A percentile compares a stretch with the other conserved stretches of the same genome.
phyloP scores from a whole-genome alignment of 1,284 basidiomycete species.

The Ganoderma leucocontextum region DNA sequence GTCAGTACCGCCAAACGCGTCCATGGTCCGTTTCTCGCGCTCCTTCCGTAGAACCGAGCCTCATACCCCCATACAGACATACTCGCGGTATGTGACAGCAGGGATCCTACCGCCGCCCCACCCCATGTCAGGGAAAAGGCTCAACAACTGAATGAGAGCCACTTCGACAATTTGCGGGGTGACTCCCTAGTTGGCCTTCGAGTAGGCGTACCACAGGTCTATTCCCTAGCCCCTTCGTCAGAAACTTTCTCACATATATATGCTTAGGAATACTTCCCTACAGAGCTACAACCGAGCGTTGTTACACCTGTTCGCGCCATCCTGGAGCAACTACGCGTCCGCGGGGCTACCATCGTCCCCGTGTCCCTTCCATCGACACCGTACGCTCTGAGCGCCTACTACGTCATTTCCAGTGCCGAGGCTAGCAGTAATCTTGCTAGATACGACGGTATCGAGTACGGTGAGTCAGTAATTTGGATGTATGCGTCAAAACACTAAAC shows the following conservation, averaged over 20 bases:
- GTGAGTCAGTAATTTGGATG: slow-evolving; percentile 44
- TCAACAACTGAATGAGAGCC: slow-evolving; percentile 25
- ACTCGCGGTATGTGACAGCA: slow-evolving; percentile 70
- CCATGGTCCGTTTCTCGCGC: slow-evolving; percentile 61
- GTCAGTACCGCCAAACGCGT: slow-evolving; percentile 60
- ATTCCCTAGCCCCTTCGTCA: slow-evolving; percentile 38
- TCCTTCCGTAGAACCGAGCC: slow-evolving; percentile 8
- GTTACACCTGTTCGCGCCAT: slow-evolving; percentile 55
- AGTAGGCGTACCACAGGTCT: slow-evolving; percentile 64
- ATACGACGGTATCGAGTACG: slow-evolving; percentile 87
- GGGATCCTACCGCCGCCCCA: slow-evolving; percentile 82
- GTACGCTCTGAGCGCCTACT: slow-evolving; percentile 92
- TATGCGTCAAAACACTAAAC: neutral
- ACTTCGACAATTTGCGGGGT: slow-evolving; percentile 28
- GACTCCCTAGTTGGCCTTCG: slow-evolving; percentile 53
- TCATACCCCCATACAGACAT: slow-evolving; percentile 53
- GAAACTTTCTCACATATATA: neutral
- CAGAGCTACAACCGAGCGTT: slow-evolving; percentile 66
- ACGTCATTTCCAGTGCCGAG: slow-evolving; percentile 94
- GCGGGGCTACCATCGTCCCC: slow-evolving; percentile 77
- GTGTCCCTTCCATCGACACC: slow-evolving; percentile 83
- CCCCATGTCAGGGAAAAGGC: slow-evolving; percentile 50
- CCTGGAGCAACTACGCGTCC: slow-evolving; percentile 57
- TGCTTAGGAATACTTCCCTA: slow-evolving; percentile 82
- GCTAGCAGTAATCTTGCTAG: slow-evolving; percentile 93